Conservation (phyloP, 1,139 yeast species). For the Schizosaccharomyces versatilis region DNA sequence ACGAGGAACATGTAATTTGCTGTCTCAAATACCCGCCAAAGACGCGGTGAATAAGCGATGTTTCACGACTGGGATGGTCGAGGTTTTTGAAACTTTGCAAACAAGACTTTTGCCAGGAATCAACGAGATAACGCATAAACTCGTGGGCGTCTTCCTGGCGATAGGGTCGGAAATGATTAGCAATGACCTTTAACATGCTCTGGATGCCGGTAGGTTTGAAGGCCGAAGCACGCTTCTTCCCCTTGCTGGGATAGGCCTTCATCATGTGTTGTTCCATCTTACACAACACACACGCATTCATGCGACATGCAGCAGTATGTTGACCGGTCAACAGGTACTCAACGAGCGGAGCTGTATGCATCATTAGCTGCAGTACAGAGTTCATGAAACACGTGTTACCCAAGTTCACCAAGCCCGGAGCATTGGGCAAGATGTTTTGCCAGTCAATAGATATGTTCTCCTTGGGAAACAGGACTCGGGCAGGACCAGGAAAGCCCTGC, state of each 20-base stretch:
- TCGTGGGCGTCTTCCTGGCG: conserved; percentile 90
- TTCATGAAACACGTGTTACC: conserved; percentile 96
- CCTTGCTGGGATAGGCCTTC: conserved; percentile 7
- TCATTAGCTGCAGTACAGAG: conserved; percentile 72
- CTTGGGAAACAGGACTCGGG: conserved; percentile 10
- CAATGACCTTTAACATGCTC: conserved; percentile 3
- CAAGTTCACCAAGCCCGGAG: conserved; percentile 65
- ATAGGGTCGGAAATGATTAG: background rate
- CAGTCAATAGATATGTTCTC: conserved; percentile 36
- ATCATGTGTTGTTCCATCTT: conserved; percentile 8
- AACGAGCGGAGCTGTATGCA: conserved; percentile 78
- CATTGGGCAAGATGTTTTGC: conserved; percentile 22
- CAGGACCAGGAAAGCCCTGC: background rate
- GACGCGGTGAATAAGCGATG: conserved; percentile 69
- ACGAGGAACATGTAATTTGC: conserved; percentile 56
- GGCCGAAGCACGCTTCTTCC: conserved; percentile 4
- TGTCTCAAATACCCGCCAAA: conserved; percentile 83
- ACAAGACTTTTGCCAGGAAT: conserved; percentile 13
- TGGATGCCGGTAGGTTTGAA: conserved; percentile 8
- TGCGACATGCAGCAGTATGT: conserved; percentile 10
- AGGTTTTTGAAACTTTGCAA: conserved; percentile 9
- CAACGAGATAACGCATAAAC: conserved; percentile 26
- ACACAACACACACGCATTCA: conserved; percentile 10
- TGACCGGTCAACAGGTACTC: conserved; percentile 54
- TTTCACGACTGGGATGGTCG: conserved; percentile 19